Conservation (phyloP, 495 filamentous ascomycete genomes). For the Letharia columbiana region DNA sequence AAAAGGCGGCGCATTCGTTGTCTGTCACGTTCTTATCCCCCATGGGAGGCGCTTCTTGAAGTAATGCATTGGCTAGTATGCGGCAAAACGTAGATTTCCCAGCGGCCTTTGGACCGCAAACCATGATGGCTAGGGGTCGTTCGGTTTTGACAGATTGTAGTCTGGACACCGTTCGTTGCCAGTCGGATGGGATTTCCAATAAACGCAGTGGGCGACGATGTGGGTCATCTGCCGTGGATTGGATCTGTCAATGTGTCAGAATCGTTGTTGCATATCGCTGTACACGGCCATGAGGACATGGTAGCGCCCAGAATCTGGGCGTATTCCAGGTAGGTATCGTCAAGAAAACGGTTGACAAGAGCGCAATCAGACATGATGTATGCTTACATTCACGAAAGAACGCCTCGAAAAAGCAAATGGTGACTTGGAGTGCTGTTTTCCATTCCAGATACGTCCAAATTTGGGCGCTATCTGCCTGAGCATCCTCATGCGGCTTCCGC, state of each 20-base stretch:
- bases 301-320: not conserved
- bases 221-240: constrained; percentile 40
- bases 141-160: constrained; percentile 35
- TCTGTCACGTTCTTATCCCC: constrained; percentile 17
- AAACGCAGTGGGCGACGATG: constrained; percentile 48
- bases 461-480: constrained; percentile 57
- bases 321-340: not conserved
- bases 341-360: not conserved
- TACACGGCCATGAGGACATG: not conserved
- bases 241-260: constrained; percentile 29
- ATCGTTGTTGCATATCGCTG: constrained; percentile 15
- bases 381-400: constrained; percentile 2
- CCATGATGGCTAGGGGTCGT: constrained; percentile 42
- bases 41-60: constrained; percentile 41
- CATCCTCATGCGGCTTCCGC: constrained; percentile 44
- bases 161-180: constrained; percentile 44
- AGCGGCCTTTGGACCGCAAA: constrained; percentile 74
- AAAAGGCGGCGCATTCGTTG: constrained; percentile 46
- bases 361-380: too few relatives aligned
- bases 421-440: constrained; percentile 22
- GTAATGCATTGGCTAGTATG: constrained; percentile 64
- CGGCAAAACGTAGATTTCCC: constrained; percentile 83
- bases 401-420: not conserved
- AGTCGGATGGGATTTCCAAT: constrained; percentile 56
- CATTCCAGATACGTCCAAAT: constrained; percentile 69